Conservation (phyloP, 345 rosid genomes). For the Eucalyptus cloeziana region DNA sequence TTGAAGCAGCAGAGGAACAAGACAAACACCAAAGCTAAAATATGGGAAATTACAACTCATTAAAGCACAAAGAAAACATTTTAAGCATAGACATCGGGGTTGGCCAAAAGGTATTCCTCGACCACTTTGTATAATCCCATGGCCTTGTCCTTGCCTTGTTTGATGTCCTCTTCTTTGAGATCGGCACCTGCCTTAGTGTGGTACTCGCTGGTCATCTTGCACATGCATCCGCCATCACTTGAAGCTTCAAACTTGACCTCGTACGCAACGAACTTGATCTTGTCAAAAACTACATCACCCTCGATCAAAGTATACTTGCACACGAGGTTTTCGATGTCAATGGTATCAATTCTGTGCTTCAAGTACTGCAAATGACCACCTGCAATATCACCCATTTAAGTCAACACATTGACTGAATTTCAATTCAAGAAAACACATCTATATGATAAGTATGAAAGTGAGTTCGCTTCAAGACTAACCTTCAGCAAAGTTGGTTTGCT, state of each 20-base stretch:
- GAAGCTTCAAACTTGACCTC: slow-evolving; percentile 7
- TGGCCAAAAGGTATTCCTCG: slow-evolving; percentile 6
- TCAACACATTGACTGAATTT: not conserved
- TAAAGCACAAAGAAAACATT: not conserved
- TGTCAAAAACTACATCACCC: not conserved
- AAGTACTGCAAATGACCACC: not conserved
- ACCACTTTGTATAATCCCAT: slow-evolving; percentile 2
- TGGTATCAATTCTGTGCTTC: not conserved
- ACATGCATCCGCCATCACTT: slow-evolving; percentile 4
- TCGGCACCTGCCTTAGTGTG: not conserved
- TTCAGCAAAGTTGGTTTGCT: not conserved
- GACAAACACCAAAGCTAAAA: too few species aligned
- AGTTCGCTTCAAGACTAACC: not conserved
- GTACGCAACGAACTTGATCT: slow-evolving; percentile 2
- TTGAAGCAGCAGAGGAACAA: too few species aligned
- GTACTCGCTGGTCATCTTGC: slow-evolving; percentile 8
- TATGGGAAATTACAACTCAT: too few species aligned
- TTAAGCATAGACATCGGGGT: slow-evolving; percentile 3
- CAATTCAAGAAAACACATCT: not conserved
- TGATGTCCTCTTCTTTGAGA: slow-evolving; percentile 6
- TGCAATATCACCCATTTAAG: not conserved
- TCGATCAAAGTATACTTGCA: not conserved
- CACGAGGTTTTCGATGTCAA: not conserved
- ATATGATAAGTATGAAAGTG: not conserved
- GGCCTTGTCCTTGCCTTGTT: not conserved